A percentile compares a stretch with the other conserved stretches of the same genome.
Evolutionary conservation across 2,329 filamentous ascomycete genomes (phyloP).

Genomic region (Trichoderma atrobrunneum): DNA sequence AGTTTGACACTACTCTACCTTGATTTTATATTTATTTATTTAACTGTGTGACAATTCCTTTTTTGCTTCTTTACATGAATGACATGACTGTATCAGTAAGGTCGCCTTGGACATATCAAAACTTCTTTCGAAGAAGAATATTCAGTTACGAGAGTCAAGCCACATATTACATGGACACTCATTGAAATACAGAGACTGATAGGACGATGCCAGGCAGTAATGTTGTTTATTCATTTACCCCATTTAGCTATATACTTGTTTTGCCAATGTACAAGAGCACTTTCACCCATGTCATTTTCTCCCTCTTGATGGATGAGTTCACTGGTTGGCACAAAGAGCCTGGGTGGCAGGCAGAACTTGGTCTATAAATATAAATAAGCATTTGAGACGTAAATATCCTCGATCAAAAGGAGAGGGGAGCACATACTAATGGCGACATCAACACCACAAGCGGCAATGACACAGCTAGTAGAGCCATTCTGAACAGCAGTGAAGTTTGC

Average conservation of each 20-base stretch:
- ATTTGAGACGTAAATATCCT: not conserved
- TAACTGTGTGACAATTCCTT: fast-evolving
- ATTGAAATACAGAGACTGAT: not conserved
- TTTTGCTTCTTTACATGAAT: not conserved
- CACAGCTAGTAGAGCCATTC: not conserved
- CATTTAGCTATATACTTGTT: not conserved
- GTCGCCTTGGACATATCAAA: not conserved
- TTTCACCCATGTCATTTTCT: not conserved
- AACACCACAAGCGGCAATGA: not conserved
- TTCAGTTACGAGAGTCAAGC: not conserved
- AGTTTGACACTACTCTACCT: not conserved
- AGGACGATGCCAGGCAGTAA: not conserved
- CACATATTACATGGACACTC: not conserved
- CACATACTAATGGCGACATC: not conserved
- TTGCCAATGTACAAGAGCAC: not conserved
- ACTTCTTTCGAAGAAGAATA: not conserved
- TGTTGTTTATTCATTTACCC: not conserved
- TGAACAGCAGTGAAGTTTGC: not conserved
- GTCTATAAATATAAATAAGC: not conserved
- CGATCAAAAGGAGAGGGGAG: not conserved
- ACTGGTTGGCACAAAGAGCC: not conserved
- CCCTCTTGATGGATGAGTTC: not conserved
- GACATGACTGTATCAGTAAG: too few species aligned
- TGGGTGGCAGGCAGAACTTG: not conserved
- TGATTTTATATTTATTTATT: not conserved